These are phyloP conservation scores for Leccinum variicolor DNA, from an alignment of 768 basidiomycete species.

Conservation along the genomic window DNA sequence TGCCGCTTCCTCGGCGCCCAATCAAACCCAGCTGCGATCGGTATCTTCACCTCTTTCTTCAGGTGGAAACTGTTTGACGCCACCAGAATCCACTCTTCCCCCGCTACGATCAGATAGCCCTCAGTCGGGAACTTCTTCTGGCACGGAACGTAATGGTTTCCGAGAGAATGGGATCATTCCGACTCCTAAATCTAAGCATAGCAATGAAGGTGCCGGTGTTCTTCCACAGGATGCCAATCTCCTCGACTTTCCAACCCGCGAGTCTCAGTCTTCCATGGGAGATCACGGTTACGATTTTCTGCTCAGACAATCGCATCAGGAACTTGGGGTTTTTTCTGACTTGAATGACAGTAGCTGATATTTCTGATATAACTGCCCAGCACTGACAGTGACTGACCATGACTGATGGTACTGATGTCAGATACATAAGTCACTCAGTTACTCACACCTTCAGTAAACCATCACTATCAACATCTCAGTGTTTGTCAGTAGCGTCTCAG, in stretches of 20 bases:
- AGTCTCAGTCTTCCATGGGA: conserved; percentile 32
- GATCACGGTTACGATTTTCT: conserved; percentile 35
- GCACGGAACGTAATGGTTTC: conserved; percentile 30
- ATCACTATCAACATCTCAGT: too few relatives aligned
- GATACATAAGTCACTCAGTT: too few relatives aligned
- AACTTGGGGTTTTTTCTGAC: too few relatives aligned
- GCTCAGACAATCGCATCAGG: conserved; percentile 47
- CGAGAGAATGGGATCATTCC: conserved; percentile 33
- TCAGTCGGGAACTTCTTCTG: conserved; percentile 39
- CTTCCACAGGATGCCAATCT: conserved; percentile 18
- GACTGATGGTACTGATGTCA: too few relatives aligned
- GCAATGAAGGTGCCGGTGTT: conserved; percentile 5
- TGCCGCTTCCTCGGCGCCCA: conserved; percentile 61
- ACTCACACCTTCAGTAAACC: too few relatives aligned
- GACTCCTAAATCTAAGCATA: conserved; percentile 37
- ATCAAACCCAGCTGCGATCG: conserved; percentile 42
- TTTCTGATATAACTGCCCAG: too few relatives aligned
- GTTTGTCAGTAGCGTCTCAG: too few relatives aligned
- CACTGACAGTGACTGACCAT: too few relatives aligned
- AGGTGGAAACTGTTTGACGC: conserved; percentile 47
- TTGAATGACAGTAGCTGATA: too few relatives aligned
- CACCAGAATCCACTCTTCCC: conserved; percentile 45
- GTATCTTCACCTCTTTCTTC: conserved; percentile 35
- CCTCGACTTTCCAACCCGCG: conserved; percentile 32
- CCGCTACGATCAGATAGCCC: conserved; percentile 57